Evolutionary conservation across 1,139 yeast genomes (phyloP), one percentile per base, ranked within the genome.

Genomic region (Scheffersomyces segobiensis): DNA sequence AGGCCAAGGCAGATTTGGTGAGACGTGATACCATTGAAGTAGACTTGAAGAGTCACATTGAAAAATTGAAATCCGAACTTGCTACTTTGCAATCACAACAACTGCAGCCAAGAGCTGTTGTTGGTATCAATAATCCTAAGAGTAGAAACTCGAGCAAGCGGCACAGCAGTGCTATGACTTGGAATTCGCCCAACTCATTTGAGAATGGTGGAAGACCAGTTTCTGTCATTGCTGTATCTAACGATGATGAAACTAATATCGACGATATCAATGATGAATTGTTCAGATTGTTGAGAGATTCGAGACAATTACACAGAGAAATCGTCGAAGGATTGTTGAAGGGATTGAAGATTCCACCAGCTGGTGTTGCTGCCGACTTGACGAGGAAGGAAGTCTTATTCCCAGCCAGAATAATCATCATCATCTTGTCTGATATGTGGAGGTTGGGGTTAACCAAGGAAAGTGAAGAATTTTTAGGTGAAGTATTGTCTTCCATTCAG

Each of bases 351-450:
- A 87, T 93, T 57, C 98, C 99, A 52, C 84, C 86, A 20, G 91
- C 96, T 32, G 88, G 93, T 59, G 91, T 91, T 64, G 91, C 93
- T 55, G 88, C 91, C 52, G 93, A 89, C 70, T 82, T 92, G 64
- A 87, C 96, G 18, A 84, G 93, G 69, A 92, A 93, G 72, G 99
- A 96, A 73, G 97, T 95, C 48, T 82, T 95, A 57, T 95, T 93
- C 87, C 99, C 99, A 51, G 96, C 98, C 1, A 88, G 98, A 79
- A 91, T 95, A 62, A 88, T 95, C 67, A 93, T 95, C 66, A 89
- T 96, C 63, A 89, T 95, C 52, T 83, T 95, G 62, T 89, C 97
- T 67, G 99, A 96, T 74, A 93, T 95, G 99, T 95, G 99, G 99
- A 86, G 98, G 75, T 82, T 93, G 59, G 98, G 99, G 2, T 84